phyloP scores from a whole-genome alignment of 306 rosid genomes.

The Comarum palustre region DNA sequence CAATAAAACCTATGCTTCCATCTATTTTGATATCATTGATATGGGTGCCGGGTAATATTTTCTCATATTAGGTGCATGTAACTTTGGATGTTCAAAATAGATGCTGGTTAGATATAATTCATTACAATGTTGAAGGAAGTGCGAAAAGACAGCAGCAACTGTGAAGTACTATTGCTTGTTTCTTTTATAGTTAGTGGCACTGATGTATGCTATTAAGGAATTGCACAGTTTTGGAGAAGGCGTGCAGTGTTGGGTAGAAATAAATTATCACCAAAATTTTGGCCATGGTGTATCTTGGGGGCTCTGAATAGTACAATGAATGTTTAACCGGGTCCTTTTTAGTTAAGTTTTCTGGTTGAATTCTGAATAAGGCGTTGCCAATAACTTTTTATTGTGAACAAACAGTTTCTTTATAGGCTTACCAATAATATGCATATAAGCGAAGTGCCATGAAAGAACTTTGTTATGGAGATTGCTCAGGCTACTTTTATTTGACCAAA shows the following conservation, averaged over 20 bases:
- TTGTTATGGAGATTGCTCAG: background rate
- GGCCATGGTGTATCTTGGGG: background rate
- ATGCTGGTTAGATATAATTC: background rate
- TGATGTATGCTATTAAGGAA: background rate
- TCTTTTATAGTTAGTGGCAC: background rate
- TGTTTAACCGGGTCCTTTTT: background rate
- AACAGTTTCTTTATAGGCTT: background rate
- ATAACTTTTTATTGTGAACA: background rate
- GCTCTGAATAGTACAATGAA: background rate
- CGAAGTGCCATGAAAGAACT: background rate
- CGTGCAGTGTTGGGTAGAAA: background rate
- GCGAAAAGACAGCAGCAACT: background rate
- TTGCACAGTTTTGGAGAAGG: background rate
- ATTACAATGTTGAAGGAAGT: background rate
- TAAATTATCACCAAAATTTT: background rate
- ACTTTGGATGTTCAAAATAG: background rate
- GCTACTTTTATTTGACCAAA: background rate
- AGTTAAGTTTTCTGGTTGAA: background rate
- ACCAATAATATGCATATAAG: background rate
- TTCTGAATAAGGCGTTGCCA: background rate
- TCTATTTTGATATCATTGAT: too few relatives aligned
- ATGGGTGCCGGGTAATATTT: background rate
- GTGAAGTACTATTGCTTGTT: background rate
- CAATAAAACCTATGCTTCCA: constrained; percentile 1
- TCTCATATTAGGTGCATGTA: background rate